phyloP scores from a whole-genome alignment of 495 filamentous ascomycete species.

The Podospora bellae-mahoneyi region DNA sequence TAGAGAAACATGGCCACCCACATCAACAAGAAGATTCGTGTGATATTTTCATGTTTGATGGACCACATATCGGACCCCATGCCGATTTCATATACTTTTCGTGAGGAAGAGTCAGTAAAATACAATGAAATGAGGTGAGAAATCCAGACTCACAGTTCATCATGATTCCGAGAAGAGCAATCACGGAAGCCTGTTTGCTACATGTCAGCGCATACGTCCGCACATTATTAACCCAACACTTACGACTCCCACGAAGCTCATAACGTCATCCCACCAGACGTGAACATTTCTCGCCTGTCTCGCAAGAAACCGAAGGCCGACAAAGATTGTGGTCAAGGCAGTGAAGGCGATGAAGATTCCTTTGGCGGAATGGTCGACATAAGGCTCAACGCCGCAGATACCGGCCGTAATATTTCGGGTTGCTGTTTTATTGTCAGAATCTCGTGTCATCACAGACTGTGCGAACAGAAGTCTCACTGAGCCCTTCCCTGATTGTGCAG shows the following conservation, averaged over 20 bases:
- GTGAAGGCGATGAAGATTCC: background rate
- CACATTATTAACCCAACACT: too few relatives aligned
- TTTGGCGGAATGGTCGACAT: conserved; percentile 6
- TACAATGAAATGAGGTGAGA: background rate
- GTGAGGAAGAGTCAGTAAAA: background rate
- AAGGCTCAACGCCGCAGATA: background rate
- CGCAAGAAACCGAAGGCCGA: background rate
- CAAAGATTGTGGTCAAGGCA: background rate
- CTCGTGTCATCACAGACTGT: background rate
- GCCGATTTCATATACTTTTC: background rate
- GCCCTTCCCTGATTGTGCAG: background rate
- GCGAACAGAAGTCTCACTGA: background rate
- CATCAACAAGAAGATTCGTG: background rate
- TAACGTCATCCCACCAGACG: background rate
- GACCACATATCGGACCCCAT: conserved; percentile 4
- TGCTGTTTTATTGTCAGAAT: background rate
- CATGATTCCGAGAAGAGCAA: too few relatives aligned
- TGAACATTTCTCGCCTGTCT: background rate
- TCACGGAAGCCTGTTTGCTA: too few relatives aligned
- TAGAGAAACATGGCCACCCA: conserved; percentile 3
- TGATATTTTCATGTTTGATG: background rate
- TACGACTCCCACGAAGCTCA: too few relatives aligned
- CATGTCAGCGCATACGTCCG: too few relatives aligned
- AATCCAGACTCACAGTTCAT: too few relatives aligned
- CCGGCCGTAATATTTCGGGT: background rate